Conservation (phyloP, 2,329 filamentous ascomycete species). For the Trichophyton rubrum region DNA sequence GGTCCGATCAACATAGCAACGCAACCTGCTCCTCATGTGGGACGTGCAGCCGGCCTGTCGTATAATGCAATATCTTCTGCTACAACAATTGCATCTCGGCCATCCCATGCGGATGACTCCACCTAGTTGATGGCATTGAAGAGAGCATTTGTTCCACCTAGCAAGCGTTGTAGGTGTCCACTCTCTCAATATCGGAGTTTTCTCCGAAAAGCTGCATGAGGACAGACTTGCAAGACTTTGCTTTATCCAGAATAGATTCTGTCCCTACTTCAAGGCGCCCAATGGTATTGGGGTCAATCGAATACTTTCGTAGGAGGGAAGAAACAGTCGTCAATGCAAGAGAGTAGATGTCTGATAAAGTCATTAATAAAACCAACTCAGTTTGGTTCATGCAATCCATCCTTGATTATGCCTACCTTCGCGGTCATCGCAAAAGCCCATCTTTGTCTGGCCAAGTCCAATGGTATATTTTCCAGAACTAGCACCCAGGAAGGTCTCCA, state of each 20-base stretch:
- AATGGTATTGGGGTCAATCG: slow-evolving; percentile 61
- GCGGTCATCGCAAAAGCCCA: slow-evolving; percentile 83
- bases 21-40: slow-evolving; percentile 62
- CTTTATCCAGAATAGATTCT: slow-evolving; percentile 70
- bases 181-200: slow-evolving; percentile 66
- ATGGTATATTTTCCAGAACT: slow-evolving; percentile 77
- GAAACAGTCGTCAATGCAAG: slow-evolving; percentile 66
- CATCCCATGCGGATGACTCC: slow-evolving; percentile 78
- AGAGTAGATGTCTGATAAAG: slow-evolving; percentile 67
- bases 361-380: background rate
- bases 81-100: slow-evolving; percentile 62
- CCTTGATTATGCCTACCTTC: slow-evolving; percentile 49
- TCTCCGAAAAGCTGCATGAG: slow-evolving; percentile 67
- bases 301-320: slow-evolving; percentile 69
- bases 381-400: background rate
- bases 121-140: slow-evolving; percentile 71
- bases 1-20: slow-evolving; percentile 65
- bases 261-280: slow-evolving; percentile 69
- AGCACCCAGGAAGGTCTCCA: slow-evolving; percentile 78
- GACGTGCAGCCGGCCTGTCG: slow-evolving; percentile 63
- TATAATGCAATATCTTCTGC: slow-evolving; percentile 69
- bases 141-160: slow-evolving; percentile 70
- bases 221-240: slow-evolving; percentile 71
- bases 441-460: slow-evolving; percentile 78
- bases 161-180: slow-evolving; percentile 69